Evolutionary conservation across 2,329 filamentous ascomycete genomes (phyloP), one percentile per base, ranked within the genome.

Genomic region (Ambrosiella xylebori): DNA sequence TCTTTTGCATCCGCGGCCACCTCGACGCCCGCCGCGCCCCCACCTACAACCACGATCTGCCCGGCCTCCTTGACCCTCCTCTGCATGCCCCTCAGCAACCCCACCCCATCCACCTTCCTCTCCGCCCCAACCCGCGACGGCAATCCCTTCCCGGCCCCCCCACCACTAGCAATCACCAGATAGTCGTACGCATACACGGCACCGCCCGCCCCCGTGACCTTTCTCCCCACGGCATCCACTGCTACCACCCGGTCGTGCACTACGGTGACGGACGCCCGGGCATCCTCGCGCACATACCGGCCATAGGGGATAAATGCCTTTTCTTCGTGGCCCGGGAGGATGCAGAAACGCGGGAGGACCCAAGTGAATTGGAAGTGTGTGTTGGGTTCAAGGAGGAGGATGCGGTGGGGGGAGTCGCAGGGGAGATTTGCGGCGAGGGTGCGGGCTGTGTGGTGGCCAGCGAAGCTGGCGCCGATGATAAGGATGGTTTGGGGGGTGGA

Each of bases 341-440:
- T 79, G 45, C 73, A 76, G 64, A 77, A 81, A 3, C 80, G 73
- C 0, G 81, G 80, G 41, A 83, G 72, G 11, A 76, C 73, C 72
- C 78, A 84, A 0, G 77, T 76, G 63, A 78, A 81, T 62, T 82
- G 75, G 65, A 82, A 79, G 65, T 82, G 79, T 2, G 72, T 74
- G 64, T 80, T 79, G 51, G 75, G 76, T 65, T 84, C 80, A 36
- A 84, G 65, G 2, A 83, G 68, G 0, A 82, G 68, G 3, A 81
- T 73, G 3, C 72, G 71, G 65, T 75, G 80, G 7, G 65, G 67
- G 39, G 68, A 71, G 39, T 73, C 67, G 0, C 72, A 70, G 0
- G 78, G 74, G 0, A 82, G 65, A 3, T 71, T 68, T 19, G 70
- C 66, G n/a, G 73, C 69, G 3, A 82, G 71, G 8, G 71, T 67